A percentile compares a stretch with the other conserved stretches of the same genome.
These are phyloP conservation scores for Cyberlindnera mrakii DNA, from an alignment of 805 yeast species.

Conservation along the genomic window DNA sequence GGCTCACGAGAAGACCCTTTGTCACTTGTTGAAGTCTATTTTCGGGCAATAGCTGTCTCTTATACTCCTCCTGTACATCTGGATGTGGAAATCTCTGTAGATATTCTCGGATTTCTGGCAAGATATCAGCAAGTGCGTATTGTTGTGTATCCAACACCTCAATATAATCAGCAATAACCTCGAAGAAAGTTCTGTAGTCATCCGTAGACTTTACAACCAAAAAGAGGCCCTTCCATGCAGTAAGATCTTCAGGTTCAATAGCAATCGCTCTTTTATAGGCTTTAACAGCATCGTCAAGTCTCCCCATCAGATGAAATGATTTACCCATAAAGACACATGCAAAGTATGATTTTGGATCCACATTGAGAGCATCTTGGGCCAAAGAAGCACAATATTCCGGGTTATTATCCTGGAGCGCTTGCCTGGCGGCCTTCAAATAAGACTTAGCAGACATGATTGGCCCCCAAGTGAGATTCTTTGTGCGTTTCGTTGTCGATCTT, in stretches of 20 bases:
- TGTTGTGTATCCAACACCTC: constrained; percentile 36
- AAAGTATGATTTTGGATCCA: constrained; percentile 52
- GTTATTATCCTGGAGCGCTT: constrained; percentile 48
- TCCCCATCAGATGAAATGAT: constrained; percentile 43
- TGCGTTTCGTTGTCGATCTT: too few relatives aligned
- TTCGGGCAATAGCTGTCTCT: constrained; percentile 50
- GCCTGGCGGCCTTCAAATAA: constrained; percentile 42
- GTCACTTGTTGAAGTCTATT: constrained; percentile 45
- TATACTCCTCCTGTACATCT: constrained; percentile 40
- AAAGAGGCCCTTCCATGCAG: constrained; percentile 81
- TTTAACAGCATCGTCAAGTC: constrained; percentile 32
- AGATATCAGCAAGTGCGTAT: constrained; percentile 41
- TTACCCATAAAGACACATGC: constrained; percentile 74
- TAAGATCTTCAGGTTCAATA: constrained; percentile 42
- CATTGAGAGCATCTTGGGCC: constrained; percentile 47
- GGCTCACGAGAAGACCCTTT: constrained; percentile 41
- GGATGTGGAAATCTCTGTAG: constrained; percentile 27
- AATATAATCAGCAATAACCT: constrained; percentile 39
- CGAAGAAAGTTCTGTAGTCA: constrained; percentile 41
- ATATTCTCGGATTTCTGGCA: constrained; percentile 41
- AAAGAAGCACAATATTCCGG: constrained; percentile 55
- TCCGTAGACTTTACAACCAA: constrained; percentile 34
- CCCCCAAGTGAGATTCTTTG: neutral
- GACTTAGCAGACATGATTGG: constrained; percentile 28
- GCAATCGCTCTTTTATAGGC: constrained; percentile 45